Evolutionary conservation across 805 yeast genomes (phyloP).

Genomic region (Saccharomycopsis sp.): DNA sequence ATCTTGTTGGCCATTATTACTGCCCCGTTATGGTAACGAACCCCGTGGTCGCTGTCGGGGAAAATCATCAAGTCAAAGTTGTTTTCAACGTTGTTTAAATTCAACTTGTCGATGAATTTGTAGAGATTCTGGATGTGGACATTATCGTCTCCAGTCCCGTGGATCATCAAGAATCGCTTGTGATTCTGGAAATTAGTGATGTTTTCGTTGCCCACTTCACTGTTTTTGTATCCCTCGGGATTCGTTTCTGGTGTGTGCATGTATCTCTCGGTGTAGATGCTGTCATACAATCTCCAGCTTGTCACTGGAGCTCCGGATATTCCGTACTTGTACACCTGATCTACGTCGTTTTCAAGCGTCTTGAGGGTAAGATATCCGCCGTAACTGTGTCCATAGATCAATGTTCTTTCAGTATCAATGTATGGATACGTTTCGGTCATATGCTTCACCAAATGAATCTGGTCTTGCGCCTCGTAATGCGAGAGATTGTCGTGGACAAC

Average conservation of each 20-base stretch:
- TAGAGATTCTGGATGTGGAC: conserved; percentile 72
- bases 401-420: conserved; percentile 49
- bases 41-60: conserved; percentile 77
- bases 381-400: conserved; percentile 87
- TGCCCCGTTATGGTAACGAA: conserved; percentile 66
- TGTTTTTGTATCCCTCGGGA: conserved; percentile 39
- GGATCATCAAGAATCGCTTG: conserved; percentile 59
- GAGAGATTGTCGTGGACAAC: conserved; percentile 81
- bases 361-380: conserved; percentile 77
- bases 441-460: conserved; percentile 71
- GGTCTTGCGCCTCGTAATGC: conserved; percentile 76
- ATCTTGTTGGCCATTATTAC: conserved; percentile 63
- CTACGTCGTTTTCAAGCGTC: conserved; percentile 61
- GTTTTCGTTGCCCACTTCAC: conserved; percentile 37
- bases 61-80: conserved; percentile 64
- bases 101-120: conserved; percentile 53
- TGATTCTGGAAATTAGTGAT: conserved; percentile 37
- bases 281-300: conserved; percentile 67
- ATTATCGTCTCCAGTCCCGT: conserved; percentile 81
- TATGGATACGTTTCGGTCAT: conserved; percentile 44
- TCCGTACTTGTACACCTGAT: conserved; percentile 62
- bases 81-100: conserved; percentile 57
- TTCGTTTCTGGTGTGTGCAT: conserved; percentile 52
- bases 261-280: conserved; percentile 74
- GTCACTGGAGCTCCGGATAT: conserved; percentile 86